Evolutionary conservation across 2,329 filamentous ascomycete genomes (phyloP), one percentile per base, ranked within the genome.

Genomic region (Aspergillus bombycis): DNA sequence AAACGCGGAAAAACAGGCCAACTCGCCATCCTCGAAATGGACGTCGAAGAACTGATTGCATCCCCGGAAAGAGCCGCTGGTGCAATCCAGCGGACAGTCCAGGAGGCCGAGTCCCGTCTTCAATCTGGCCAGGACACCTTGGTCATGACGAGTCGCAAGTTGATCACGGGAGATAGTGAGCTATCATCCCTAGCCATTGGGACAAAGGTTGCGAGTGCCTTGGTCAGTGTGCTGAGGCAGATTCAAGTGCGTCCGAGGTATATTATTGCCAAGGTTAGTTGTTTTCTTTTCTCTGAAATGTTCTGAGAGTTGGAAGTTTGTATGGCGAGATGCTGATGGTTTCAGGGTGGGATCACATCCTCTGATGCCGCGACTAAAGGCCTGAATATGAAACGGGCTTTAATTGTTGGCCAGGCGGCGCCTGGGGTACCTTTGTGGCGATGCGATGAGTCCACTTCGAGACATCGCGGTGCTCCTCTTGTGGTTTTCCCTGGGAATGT

Each of bases 401-500:
- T 76, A 65, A 81, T 88, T 45, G 76, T 87, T 0, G 86, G 86
- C 0, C 86, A 88, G 66, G 86, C 86, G 1, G 84, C 85, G 0
- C 78, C 84, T 0, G 86, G 85, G 1, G 84, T 88, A 10, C 85
- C 86, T 0, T 76, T 88, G 0, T 89, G 86, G 86, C 76, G 82
- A 55, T 88, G 85, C 62, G 80, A 86, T 57, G 85, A 88, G 70
- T 72, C 76, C 0, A 81, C 81, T 1, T 81, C 79, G 21, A 83
- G 85, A 57, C 84, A 82, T 74, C 76, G 77, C 0, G 83, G 82
- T 1, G 72, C 87, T 12, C 84, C 84, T 0, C 87, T 85, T 69
- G 82, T 87, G 2, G 85, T 87, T 0, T 87, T 88, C 58, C 86
- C 85, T 0, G 85, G 85, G 0, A 87, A 87, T 72, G 85, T 88